Evolutionary conservation across 192 early-diverging fungal genomes (phyloP), one percentile per base, ranked within the genome.

Genomic region (Phycomyces blakesleeanus): DNA sequence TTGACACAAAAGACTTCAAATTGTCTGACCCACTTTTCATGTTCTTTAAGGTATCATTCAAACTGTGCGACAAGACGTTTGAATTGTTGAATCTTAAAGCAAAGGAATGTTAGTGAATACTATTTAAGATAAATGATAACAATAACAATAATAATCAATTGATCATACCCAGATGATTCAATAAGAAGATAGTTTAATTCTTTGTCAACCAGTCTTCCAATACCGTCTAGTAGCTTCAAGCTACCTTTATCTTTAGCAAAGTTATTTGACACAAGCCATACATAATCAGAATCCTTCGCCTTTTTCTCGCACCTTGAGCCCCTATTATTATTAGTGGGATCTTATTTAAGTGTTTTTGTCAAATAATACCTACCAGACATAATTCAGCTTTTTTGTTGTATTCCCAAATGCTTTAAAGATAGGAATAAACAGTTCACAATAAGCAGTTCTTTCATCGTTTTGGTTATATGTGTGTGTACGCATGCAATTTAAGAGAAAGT

Each of bases 361-460:
- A n/a, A 2, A 8, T 37, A 37, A 56, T 56, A 37, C 11, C 34
- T 56, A 56, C 55, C 55, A 56, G 55, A 56, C 55, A 38, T 18
- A 56, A 4, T 27, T 56, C n/a, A 56, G 29, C 4, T n/a, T 40
- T 1, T 38, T 37, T 3, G 55, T 40, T 6, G 34, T 39, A 1
- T 57, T 57, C 3, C 55, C 55, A 21, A 57, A 57, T 57, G 55
- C 11, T 24, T 58, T 58, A 1, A 58, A 58, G 2, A 58, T 44
- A 44, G 57, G 57, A 11, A 58, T 58, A 1, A 56, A 14, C 11
- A 44, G 8, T 58, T 58, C 57, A 12, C 57, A 58, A 44, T 47
- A 58, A 42, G 41, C 2, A 58, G 38, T 58, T 58, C 57, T n/a
- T 58, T 58, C 57, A 44, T 58, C 57, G 24, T 12, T 44, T 24